These are phyloP conservation scores for Globisporangium uncinulatum DNA, from an alignment of 352 stramenopile genomes.

Conservation along the genomic window DNA sequence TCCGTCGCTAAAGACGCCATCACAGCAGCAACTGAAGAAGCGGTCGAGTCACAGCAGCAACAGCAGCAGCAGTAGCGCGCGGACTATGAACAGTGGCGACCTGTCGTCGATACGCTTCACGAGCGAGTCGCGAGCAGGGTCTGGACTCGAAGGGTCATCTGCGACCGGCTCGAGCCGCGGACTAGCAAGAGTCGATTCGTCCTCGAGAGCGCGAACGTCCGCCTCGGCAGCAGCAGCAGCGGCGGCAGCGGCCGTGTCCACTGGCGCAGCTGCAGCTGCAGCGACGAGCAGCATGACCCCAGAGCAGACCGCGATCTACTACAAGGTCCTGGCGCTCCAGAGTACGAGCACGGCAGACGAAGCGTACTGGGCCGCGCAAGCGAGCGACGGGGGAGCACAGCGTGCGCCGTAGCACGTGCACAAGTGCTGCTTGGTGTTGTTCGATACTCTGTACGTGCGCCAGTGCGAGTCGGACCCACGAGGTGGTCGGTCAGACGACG, in stretches of 20 bases:
- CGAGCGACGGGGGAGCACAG: constrained; percentile 38
- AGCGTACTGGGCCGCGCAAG: constrained; percentile 31
- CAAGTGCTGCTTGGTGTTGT: neutral
- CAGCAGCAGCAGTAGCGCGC: neutral
- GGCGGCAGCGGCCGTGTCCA: neutral
- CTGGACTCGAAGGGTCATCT: neutral
- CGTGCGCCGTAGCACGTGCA: neutral
- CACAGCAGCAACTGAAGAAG: neutral
- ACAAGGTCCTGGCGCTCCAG: constrained; percentile 37
- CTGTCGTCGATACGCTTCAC: neutral
- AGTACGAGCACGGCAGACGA: constrained; percentile 23
- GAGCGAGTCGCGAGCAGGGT: neutral
- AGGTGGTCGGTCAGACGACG: neutral
- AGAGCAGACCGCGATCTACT: constrained; percentile 13
- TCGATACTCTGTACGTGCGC: neutral
- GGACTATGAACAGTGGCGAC: neutral
- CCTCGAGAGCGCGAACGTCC: neutral
- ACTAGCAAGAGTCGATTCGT: neutral
- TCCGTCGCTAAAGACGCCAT: neutral
- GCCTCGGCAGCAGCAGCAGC: neutral
- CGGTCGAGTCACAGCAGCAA: neutral
- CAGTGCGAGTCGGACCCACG: neutral
- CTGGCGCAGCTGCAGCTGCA: neutral
- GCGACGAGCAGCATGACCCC: neutral
- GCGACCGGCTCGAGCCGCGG: neutral